phyloP scores from a whole-genome alignment of 2,329 filamentous ascomycete genomes.

The Dactylella cylindrospora region DNA sequence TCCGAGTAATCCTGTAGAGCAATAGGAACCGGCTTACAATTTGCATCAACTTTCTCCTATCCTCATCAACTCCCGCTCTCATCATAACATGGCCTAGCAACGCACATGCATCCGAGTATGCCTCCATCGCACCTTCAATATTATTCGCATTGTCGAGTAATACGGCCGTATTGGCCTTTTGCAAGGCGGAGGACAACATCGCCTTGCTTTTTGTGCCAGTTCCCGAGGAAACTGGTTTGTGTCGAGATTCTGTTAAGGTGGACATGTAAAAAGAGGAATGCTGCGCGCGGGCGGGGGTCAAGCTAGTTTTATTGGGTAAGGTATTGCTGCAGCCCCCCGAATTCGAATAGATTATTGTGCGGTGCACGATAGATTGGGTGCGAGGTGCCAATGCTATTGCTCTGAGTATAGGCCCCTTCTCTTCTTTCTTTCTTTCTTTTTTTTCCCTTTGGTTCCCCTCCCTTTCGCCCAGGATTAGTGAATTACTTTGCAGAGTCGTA shows the following conservation, averaged over 20 bases:
- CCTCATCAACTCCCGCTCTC: conserved; percentile 79
- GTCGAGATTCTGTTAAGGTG: conserved; percentile 44
- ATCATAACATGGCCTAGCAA: conserved; percentile 84
- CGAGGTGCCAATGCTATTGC: conserved; percentile 6
- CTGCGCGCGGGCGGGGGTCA: conserved; percentile 15
- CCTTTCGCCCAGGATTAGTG: too few species aligned
- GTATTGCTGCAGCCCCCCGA: conserved; percentile 25
- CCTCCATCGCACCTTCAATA: conserved; percentile 83
- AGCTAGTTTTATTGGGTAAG: conserved; percentile 39
- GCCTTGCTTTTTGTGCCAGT: conserved; percentile 61
- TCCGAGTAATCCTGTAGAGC: background rate
- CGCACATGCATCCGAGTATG: conserved; percentile 85
- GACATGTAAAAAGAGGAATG: conserved; percentile 33
- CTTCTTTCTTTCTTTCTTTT: background rate
- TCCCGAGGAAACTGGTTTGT: conserved; percentile 37
- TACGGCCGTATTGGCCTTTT: conserved; percentile 94
- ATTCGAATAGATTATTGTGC: conserved; percentile 9
- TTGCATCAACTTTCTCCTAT: conserved; percentile 84
- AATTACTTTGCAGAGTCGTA: too few species aligned
- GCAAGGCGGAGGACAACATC: conserved; percentile 92
- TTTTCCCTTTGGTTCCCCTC: too few species aligned
- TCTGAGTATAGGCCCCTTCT: background rate
- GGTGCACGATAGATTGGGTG: conserved; percentile 15
- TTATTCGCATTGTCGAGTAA: conserved; percentile 95
- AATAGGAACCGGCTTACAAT: conserved; percentile 68